A percentile compares a stretch with the other conserved stretches of the same genome.
Conservation (phyloP, 768 basidiomycete species). For the Pleurotus platypus region DNA sequence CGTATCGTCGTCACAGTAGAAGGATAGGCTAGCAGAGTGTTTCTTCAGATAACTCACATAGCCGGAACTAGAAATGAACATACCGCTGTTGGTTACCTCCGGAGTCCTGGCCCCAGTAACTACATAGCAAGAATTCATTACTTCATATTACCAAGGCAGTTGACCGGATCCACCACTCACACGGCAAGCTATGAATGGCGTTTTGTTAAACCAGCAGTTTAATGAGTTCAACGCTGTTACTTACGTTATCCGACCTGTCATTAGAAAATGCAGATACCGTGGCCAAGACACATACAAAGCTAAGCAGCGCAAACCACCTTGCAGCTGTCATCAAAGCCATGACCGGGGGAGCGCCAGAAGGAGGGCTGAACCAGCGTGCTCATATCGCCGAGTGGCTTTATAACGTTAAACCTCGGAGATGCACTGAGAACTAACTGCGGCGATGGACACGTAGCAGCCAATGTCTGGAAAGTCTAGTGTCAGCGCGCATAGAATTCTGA, state of each 20-base stretch:
- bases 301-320: slow-evolving; percentile 9
- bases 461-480: neutral
- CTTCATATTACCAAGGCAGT: neutral
- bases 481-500: slow-evolving; percentile 2
- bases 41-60: neutral
- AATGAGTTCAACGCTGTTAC: slow-evolving; percentile 8
- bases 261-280: slow-evolving; percentile 28
- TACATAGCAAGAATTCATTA: slow-evolving; percentile 11
- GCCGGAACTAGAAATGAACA: neutral
- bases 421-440: slow-evolving; percentile 5
- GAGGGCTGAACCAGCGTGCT: neutral
- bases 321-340: slow-evolving; percentile 12
- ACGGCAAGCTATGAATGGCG: slow-evolving; percentile 27
- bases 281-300: slow-evolving; percentile 14
- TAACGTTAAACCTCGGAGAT: neutral
- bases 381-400: slow-evolving; percentile 1
- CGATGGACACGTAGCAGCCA: slow-evolving; percentile 14
- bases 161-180: slow-evolving; percentile 18
- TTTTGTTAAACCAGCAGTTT: neutral
- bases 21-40: slow-evolving; percentile 34
- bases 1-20: slow-evolving; percentile 60
- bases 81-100: slow-evolving; percentile 35
- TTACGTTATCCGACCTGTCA: slow-evolving; percentile 33
- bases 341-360: neutral
- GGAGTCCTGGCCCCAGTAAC: slow-evolving; percentile 41